Evolutionary conservation across 2,329 filamentous ascomycete species (phyloP).

Genomic region (Teratosphaeria epicoccoides): DNA sequence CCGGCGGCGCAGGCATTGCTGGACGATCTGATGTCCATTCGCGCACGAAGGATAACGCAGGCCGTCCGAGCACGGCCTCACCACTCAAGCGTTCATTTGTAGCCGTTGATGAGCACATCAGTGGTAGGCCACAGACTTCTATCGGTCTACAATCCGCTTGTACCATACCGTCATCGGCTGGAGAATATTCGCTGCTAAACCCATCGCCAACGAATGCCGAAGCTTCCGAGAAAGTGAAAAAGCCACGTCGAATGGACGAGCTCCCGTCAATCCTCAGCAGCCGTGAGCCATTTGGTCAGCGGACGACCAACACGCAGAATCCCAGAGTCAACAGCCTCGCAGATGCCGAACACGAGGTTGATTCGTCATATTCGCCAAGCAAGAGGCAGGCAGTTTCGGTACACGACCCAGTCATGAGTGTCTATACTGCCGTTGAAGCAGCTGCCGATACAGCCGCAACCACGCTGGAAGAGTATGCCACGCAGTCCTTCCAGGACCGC

Average conservation of each 20-base stretch:
- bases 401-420: constrained; percentile 2
- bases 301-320: constrained; percentile 7
- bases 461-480: constrained; percentile 25
- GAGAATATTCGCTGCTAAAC: background rate
- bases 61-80: constrained; percentile 7
- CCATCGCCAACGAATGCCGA: background rate
- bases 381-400: background rate
- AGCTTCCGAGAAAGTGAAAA: background rate
- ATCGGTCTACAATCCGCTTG: background rate
- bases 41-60: background rate
- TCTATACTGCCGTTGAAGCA: constrained; percentile 3
- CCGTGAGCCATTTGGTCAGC: constrained; percentile 5
- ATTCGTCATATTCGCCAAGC: constrained; percentile 3
- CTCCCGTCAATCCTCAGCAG: constrained; percentile 5
- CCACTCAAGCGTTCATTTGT: constrained; percentile 8
- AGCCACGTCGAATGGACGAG: constrained; percentile 10
- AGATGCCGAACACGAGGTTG: constrained; percentile 20
- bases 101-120: background rate
- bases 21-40: background rate
- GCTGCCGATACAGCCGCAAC: background rate
- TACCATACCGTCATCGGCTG: background rate
- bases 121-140: background rate
- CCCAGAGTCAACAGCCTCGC: constrained; percentile 14
- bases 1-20: background rate
- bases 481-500: constrained; percentile 32